Evolutionary conservation across 768 basidiomycete species (phyloP), one percentile per base, ranked within the genome.

Genomic region (Gelatoporia subvermispora): DNA sequence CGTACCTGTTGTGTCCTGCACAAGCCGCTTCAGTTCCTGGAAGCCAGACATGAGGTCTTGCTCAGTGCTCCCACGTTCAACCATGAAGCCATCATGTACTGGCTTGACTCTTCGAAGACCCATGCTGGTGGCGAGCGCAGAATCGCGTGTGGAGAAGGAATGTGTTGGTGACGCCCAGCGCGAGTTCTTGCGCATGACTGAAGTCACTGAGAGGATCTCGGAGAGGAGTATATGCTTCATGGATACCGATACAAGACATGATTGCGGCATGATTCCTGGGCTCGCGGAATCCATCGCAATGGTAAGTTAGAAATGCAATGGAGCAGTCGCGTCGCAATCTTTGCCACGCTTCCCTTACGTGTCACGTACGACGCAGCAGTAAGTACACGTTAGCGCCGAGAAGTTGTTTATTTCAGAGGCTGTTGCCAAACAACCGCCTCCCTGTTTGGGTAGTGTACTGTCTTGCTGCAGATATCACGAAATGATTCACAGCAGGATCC

Each of bases 151-250:
- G 37, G 59, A 74, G 59, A 81, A 73, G 21, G 78, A 78, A 59
- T 82, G 79, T 45, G 76, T 78, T 39, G 79, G 78, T 11, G 88
- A 82, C 16, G 94, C 88, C 95, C 95, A 97, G 38, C 96, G 82
- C 40, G 94, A 93, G 70, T 98, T 98, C 73, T 93, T 92, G 66
- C 95, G 88, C 94, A 99, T 98, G 17, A 82, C 78, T 2, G 90
- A 88, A 31, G 93, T 96, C 56, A 98, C 90, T 16, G 89, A 75
- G 43, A 93, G 77, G 52, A 97, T 88, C 73, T 98, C 93, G 37
- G 93, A 86, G 52, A 88, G 81, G 28, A 98, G 66, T 37, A 96
- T 78, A 76, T 93, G 87, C 50, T 83, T 84, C 41, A 72, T 66
- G n/a, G 84, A 78, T 47, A 81, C 73, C 45, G 54, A 16, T 39